Evolutionary conservation across 2,329 filamentous ascomycete species (phyloP), one percentile per base, ranked within the genome.

Genomic region (Fusarium globosum): DNA sequence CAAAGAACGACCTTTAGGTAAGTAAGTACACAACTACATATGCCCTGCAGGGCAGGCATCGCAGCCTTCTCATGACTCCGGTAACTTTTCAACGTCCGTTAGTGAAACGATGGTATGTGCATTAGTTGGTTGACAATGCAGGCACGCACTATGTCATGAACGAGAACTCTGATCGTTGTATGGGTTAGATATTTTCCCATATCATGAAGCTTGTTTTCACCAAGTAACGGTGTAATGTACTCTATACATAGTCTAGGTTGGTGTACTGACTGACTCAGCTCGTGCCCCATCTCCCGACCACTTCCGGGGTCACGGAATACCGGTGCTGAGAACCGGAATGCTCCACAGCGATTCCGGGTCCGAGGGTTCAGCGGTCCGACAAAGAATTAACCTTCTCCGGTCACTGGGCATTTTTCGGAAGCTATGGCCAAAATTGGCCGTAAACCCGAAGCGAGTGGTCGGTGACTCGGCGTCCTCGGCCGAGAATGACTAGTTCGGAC

Each of bases 71-170:
- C 41, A 30, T 36, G 45, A 43, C 30, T 60, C 23, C n/a, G 46
- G 28, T 55, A 28, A 38, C 21, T 48, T 53, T 38, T 42, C 52
- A 69, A 69, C 57, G 51, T 43, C 39, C 63, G 23, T 36, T 69
- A 51, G 67, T 59, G 45, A 41, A 65, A 52, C 42, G 13, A 65
- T 21, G 52, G 26, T 21, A 26, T 64, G 33, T 39, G 51, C 23
- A 28, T 38, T 69, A 41, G 33, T 41, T 23, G 12, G 49, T 66
- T 35, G 14, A 28, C 30, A n/a, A 30, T 48, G 23, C 36, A 28
- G 42, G n/a, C 33, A 51, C 26, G 35, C 35, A 46, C 28, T 43
- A 20, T 46, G 35, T 26, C 49, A 52, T 36, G 26, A n/a, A 49
- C n/a, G n/a, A 36, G 18, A 42, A 39, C 30, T 38, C 23, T 36